phyloP scores from a whole-genome alignment of 2,329 filamentous ascomycete species.

The Plenodomus lindquistii region DNA sequence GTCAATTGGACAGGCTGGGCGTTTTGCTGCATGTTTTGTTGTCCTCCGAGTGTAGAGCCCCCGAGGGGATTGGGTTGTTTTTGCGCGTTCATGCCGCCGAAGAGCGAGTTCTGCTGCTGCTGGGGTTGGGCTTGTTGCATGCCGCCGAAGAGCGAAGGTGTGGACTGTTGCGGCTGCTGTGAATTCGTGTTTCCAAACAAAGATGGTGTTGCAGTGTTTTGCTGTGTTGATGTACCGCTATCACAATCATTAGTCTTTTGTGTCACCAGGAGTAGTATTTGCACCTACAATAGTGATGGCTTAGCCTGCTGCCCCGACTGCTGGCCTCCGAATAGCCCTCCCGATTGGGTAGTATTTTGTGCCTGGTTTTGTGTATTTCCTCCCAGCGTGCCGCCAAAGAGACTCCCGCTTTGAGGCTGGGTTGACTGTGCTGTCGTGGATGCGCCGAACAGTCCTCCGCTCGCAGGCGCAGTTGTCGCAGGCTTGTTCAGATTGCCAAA shows the following conservation, averaged over 20 bases:
- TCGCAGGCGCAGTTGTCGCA: constrained; percentile 26
- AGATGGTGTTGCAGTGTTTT: constrained; percentile 29
- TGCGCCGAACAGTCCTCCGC: constrained; percentile 42
- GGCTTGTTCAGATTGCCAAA: constrained; percentile 45
- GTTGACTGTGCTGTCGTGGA: constrained; percentile 29
- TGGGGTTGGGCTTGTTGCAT: constrained; percentile 32
- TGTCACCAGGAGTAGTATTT: constrained; percentile 8
- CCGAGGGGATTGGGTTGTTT: constrained; percentile 31
- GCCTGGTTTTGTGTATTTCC: constrained; percentile 30
- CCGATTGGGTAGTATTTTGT: constrained; percentile 27
- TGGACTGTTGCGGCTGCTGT: constrained; percentile 34
- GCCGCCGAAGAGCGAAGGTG: constrained; percentile 39
- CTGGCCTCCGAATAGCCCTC: constrained; percentile 38
- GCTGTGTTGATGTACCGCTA: constrained; percentile 42
- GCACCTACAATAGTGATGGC: constrained; percentile 45
- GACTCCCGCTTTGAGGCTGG: constrained; percentile 30
- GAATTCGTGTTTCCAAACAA: constrained; percentile 35
- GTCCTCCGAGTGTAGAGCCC: constrained; percentile 24
- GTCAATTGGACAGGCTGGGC: constrained; percentile 36
- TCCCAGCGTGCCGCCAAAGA: constrained; percentile 43
- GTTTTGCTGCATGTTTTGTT: constrained; percentile 30
- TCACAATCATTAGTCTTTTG: constrained; percentile 33
- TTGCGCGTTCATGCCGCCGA: constrained; percentile 38
- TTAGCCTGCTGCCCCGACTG: constrained; percentile 34
- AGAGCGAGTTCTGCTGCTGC: constrained; percentile 39